A percentile compares a stretch with the other conserved stretches of the same genome.
Evolutionary conservation across 2,329 filamentous ascomycete genomes (phyloP).

Genomic region (Fonsecaea nubica): DNA sequence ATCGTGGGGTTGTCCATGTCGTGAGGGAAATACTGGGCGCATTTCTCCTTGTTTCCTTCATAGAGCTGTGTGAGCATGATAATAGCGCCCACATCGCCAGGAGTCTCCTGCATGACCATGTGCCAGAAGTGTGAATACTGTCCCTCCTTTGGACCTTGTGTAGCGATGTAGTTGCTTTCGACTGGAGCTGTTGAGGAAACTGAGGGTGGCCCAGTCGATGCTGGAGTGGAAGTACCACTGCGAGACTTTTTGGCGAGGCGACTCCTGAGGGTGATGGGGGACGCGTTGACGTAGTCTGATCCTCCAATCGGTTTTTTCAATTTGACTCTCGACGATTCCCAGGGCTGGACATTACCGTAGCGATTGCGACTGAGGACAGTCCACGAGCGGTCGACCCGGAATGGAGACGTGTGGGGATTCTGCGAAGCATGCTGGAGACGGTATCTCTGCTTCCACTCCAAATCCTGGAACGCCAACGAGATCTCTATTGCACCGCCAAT

Average conservation of each 20-base stretch:
- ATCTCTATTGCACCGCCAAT: conserved; percentile 55
- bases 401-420: conserved; percentile 59
- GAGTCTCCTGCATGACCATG: conserved; percentile 86
- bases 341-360: conserved; percentile 89
- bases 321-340: conserved; percentile 82
- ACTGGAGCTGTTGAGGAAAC: conserved; percentile 29
- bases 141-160: conserved; percentile 76
- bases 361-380: conserved; percentile 73
- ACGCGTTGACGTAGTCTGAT: conserved; percentile 84
- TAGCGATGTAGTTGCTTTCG: conserved; percentile 78
- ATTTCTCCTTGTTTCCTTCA: conserved; percentile 80
- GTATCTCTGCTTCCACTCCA: conserved; percentile 66
- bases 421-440: conserved; percentile 58
- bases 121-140: conserved; percentile 88
- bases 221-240: conserved; percentile 45
- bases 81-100: conserved; percentile 73
- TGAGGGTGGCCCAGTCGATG: conserved; percentile 2
- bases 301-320: conserved; percentile 76
- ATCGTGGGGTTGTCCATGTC: conserved; percentile 59
- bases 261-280: conserved; percentile 67
- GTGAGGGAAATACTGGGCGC: conserved; percentile 83
- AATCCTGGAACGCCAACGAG: conserved; percentile 64
- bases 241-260: conserved; percentile 53
- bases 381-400: conserved; percentile 64
- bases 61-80: conserved; percentile 93